These are phyloP conservation scores for Colletotrichum destructivum DNA, from an alignment of 2,329 filamentous ascomycete species.

Conservation along the genomic window DNA sequence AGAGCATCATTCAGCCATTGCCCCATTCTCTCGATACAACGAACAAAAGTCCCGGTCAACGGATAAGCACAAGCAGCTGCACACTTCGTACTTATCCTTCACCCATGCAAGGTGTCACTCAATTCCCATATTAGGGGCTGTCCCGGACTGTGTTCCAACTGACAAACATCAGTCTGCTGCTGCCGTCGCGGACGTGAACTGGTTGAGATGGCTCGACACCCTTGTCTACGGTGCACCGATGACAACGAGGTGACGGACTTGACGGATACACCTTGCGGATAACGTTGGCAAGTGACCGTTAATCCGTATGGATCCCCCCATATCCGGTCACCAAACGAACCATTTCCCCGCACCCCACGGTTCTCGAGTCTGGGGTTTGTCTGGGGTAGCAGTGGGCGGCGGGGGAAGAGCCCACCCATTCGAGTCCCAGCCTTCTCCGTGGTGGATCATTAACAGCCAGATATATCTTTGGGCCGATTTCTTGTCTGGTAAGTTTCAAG, in stretches of 20 bases:
- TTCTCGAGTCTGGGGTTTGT: slow-evolving; percentile 15
- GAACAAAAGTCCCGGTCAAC: not conserved
- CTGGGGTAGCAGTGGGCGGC: not conserved
- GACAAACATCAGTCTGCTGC: not conserved
- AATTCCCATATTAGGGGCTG: not conserved
- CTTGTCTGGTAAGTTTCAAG: not conserved
- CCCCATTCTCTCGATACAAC: not conserved
- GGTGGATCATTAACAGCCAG: not conserved
- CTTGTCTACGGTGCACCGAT: not conserved
- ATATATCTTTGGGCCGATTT: slow-evolving; percentile 5
- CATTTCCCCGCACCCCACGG: slow-evolving; percentile 30
- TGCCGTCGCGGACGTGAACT: not conserved
- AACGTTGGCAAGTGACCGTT: slow-evolving; percentile 11
- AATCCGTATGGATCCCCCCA: not conserved
- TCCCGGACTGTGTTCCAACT: not conserved
- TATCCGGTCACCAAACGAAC: slow-evolving; percentile 1
- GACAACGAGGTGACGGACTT: not conserved
- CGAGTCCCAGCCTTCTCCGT: not conserved
- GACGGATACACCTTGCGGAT: slow-evolving; percentile 22
- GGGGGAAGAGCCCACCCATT: not conserved
- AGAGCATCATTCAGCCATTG: no score
- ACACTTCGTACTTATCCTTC: not conserved
- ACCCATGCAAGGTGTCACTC: not conserved
- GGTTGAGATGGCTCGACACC: not conserved
- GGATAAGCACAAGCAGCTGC: not conserved